phyloP scores from a whole-genome alignment of 2,329 filamentous ascomycete species.

The Didymella lethalis region DNA sequence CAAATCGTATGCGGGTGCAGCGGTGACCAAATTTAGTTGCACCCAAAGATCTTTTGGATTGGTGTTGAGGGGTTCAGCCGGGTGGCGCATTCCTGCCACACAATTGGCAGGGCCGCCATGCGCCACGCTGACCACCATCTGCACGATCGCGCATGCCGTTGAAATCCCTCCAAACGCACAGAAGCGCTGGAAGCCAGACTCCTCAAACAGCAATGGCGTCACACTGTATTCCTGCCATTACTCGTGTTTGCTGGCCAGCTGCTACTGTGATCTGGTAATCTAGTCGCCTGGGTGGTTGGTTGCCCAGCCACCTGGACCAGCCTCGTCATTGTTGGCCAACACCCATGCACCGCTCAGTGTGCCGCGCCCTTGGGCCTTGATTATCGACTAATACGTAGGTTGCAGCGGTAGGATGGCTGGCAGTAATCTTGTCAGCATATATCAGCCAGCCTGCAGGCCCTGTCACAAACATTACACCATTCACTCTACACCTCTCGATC shows the following conservation, averaged over 20 bases:
- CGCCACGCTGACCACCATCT: background rate
- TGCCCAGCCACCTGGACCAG: conserved; percentile 42
- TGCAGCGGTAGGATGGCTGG: conserved; percentile 46
- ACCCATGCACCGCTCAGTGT: conserved; percentile 41
- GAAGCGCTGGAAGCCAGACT: background rate
- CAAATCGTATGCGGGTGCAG: conserved; percentile 21
- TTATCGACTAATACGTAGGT: conserved; percentile 37
- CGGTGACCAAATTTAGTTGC: conserved; percentile 35
- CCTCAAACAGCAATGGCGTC: conserved; percentile 11
- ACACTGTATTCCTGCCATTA: conserved; percentile 7
- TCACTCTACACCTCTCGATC: conserved; percentile 27
- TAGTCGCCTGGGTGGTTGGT: conserved; percentile 36
- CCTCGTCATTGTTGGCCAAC: conserved; percentile 39
- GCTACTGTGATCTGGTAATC: conserved; percentile 15
- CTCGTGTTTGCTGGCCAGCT: conserved; percentile 21
- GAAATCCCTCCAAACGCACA: conserved; percentile 5
- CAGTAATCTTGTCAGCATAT: conserved; percentile 38
- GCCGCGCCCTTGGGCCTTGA: conserved; percentile 32
- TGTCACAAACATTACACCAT: conserved; percentile 34
- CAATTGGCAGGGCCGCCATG: background rate
- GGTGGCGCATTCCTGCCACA: conserved; percentile 1
- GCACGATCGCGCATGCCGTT: background rate
- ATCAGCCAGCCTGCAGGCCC: conserved; percentile 26
- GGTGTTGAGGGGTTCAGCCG: conserved; percentile 36
- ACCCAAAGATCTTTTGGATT: conserved; percentile 21